Percentiles rank a stretch among this genome's conserved stretches.
These are phyloP conservation scores for Aphanomyces cochlioides DNA, from an alignment of 352 stramenopile species.

Conservation along the genomic window DNA sequence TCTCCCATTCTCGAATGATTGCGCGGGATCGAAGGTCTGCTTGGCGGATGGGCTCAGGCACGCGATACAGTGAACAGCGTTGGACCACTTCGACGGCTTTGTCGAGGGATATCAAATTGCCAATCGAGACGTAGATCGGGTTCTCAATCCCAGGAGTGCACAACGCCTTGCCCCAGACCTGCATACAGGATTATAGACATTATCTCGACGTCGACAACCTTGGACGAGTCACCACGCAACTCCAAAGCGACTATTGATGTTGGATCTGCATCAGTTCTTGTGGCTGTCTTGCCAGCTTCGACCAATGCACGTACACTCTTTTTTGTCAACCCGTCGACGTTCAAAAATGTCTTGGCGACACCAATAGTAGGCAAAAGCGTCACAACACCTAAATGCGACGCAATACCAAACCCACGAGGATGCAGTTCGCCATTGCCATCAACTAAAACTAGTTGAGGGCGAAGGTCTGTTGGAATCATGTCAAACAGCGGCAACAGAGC, in stretches of 20 bases:
- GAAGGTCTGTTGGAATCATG: slow-evolving; percentile 40
- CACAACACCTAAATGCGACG: slow-evolving; percentile 90
- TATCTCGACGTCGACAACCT: slow-evolving; percentile 32
- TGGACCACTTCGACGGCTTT: slow-evolving; percentile 54
- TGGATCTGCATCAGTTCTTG: slow-evolving; percentile 16
- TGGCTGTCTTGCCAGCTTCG: slow-evolving; percentile 36
- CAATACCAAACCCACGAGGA: slow-evolving; percentile 87
- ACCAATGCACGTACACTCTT: slow-evolving; percentile 54
- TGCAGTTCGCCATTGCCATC: slow-evolving; percentile 90
- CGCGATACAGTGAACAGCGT: slow-evolving; percentile 58
- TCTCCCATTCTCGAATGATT: slow-evolving; percentile 69
- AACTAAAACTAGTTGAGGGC: slow-evolving; percentile 88
- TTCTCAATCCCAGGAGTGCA: slow-evolving; percentile 64
- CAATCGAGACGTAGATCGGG: slow-evolving; percentile 82
- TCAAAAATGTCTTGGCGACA: slow-evolving; percentile 87
- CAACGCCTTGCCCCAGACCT: slow-evolving; percentile 73
- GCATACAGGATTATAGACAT: slow-evolving; percentile 1
- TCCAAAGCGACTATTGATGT: slow-evolving; percentile 36
- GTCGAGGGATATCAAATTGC: slow-evolving; percentile 61
- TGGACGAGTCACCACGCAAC: slow-evolving; percentile 58
- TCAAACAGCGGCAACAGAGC: slow-evolving; percentile 66
- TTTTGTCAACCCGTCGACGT: slow-evolving; percentile 84
- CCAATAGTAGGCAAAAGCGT: slow-evolving; percentile 88
- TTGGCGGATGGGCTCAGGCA: slow-evolving; percentile 83
- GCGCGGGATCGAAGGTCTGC: slow-evolving; percentile 76